A percentile compares a stretch with the other conserved stretches of the same genome.
Evolutionary conservation across 345 rosid genomes (phyloP).

Genomic region (Populus davidiana): DNA sequence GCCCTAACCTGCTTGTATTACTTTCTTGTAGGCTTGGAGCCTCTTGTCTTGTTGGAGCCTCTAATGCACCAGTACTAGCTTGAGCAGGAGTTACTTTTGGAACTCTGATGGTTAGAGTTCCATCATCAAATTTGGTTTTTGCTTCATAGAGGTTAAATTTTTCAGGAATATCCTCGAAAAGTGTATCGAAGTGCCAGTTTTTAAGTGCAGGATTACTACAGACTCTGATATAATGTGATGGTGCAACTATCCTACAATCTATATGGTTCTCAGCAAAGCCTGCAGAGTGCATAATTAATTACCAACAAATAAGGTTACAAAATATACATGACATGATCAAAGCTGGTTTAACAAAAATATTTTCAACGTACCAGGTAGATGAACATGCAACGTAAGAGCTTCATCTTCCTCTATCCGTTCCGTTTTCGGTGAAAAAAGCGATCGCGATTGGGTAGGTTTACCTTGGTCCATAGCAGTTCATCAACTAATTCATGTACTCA

Average conservation of each 20-base stretch:
- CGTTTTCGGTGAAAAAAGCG: neutral
- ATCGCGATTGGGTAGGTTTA: neutral
- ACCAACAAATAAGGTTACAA: neutral
- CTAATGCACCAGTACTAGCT: neutral
- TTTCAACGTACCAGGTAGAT: neutral
- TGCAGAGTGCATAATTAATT: neutral
- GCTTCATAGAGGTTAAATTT: neutral
- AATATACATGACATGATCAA: neutral
- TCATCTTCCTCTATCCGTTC: neutral
- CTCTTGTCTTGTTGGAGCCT: neutral
- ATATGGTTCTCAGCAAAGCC: neutral
- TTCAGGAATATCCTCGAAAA: neutral
- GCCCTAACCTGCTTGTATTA: neutral
- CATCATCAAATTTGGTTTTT: neutral
- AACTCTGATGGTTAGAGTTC: neutral
- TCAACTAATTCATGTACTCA: neutral
- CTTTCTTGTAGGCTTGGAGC: neutral
- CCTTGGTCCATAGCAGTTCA: neutral
- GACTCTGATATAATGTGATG: neutral
- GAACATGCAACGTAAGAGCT: neutral
- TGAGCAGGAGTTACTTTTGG: neutral
- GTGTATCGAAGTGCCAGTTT: neutral
- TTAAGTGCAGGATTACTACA: neutral
- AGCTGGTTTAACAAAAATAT: neutral
- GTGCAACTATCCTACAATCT: neutral